A percentile compares a stretch with the other conserved stretches of the same genome.
These are phyloP conservation scores for Emergomyces orientalis DNA, from an alignment of 2,329 filamentous ascomycete genomes.

Conservation along the genomic window DNA sequence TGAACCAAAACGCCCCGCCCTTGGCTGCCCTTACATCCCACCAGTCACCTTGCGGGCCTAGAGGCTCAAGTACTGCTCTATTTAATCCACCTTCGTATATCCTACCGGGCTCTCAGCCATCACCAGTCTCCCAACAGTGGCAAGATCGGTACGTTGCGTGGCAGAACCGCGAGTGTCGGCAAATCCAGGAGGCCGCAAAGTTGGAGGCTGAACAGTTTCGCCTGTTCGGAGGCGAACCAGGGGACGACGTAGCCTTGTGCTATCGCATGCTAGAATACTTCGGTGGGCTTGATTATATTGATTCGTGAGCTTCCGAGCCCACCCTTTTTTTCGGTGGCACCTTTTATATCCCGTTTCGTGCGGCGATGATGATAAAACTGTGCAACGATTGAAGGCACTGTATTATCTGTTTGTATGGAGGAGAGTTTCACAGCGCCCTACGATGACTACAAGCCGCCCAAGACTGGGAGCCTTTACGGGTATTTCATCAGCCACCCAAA, in stretches of 20 bases:
- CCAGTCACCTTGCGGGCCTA: conserved; percentile 16
- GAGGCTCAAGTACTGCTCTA: conserved; percentile 5
- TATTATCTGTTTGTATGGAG: not conserved
- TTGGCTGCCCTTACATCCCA: conserved; percentile 16
- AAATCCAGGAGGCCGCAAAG: conserved; percentile 23
- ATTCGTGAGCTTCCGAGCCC: conserved; percentile 25
- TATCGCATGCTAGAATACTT: conserved; percentile 44
- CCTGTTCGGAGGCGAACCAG: conserved; percentile 38
- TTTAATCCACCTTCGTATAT: conserved; percentile 17
- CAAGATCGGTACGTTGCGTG: conserved; percentile 34
- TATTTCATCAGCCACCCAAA: not conserved
- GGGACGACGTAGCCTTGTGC: conserved; percentile 37
- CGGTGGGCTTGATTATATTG: conserved; percentile 41
- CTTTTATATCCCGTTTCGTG: not conserved
- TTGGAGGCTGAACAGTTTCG: conserved; percentile 37
- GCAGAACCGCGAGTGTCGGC: conserved; percentile 29
- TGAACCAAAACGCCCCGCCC: conserved; percentile 16
- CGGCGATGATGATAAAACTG: not conserved
- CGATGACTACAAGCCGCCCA: not conserved
- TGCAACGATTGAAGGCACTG: not conserved
- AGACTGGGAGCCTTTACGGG: not conserved
- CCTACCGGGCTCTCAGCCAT: conserved; percentile 15
- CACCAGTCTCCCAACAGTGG: conserved; percentile 32
- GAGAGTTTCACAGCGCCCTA: not conserved
- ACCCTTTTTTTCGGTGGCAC: not conserved